A percentile compares a stretch with the other conserved stretches of the same genome.
Conservation (phyloP, 495 filamentous ascomycete genomes). For the Penicillium cinerascens region DNA sequence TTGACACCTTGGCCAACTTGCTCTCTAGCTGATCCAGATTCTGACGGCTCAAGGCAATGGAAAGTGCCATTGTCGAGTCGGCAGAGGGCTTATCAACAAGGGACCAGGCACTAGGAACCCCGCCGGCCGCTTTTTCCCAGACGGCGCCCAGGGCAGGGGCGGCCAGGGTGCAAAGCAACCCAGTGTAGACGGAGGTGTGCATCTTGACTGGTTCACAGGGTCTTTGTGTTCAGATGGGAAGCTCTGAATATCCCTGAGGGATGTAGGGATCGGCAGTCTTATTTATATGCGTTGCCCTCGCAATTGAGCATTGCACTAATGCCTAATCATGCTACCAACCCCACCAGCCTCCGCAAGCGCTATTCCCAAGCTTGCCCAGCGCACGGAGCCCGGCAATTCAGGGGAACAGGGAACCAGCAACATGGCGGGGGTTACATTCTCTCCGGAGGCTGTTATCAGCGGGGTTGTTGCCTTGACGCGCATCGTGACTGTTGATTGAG, state of each 20-base stretch:
- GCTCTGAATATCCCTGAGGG: background rate
- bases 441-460: background rate
- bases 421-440: background rate
- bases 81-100: conserved; percentile 8
- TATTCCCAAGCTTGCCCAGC: background rate
- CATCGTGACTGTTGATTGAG: background rate
- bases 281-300: conserved; percentile 6
- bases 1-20: conserved; percentile 52
- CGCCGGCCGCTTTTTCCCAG: conserved; percentile 14
- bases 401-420: background rate
- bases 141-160: conserved; percentile 17
- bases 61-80: conserved; percentile 22
- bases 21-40: conserved; percentile 53
- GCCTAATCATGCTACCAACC: background rate
- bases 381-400: background rate
- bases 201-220: conserved; percentile 3
- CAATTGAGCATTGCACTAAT: background rate
- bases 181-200: conserved; percentile 15
- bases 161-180: conserved; percentile 18
- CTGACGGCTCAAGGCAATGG: conserved; percentile 43
- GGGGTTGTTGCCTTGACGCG: background rate
- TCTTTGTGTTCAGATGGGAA: background rate
- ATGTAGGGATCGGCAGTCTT: conserved; percentile 14
- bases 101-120: conserved; percentile 11
- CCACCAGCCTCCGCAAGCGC: background rate